Evolutionary conservation across 140 eudicot genomes (phyloP), one percentile per base, ranked within the genome.

Genomic region (Cichorium intybus): DNA sequence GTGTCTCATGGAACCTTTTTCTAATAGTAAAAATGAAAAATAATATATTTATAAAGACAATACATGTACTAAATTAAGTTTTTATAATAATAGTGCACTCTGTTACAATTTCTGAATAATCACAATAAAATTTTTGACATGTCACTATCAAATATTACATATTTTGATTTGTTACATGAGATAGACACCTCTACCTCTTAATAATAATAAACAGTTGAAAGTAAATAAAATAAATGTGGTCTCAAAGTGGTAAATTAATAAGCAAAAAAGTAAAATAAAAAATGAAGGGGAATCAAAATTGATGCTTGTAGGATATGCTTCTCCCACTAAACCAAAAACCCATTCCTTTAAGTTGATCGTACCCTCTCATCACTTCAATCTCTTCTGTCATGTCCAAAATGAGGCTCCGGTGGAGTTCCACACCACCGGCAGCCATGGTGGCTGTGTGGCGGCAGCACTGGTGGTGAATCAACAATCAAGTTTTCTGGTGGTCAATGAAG

Each of bases 401-500:
- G 51, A 61, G 70, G 62, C 28, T 41, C 53, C 37, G 31, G 27
- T 64, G 74, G 81, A 29, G 59, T 24, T 23, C 22, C 15, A 20
- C 50, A 23, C 60, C 55, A 62, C 22, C 22, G 33, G 26, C 35
- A 54, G 23, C 71, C 17, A 7, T 56, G 50, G 31, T 21, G 37
- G 49, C 4, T 47, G 26, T 4, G 6, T 4, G 17, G 59, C n/a
- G 22, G 74, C 23, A 24, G 29, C 16, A 64, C 45, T 47, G 54
- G 64, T 7, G 71, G 54, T 39, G 60, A 43, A 45, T 3, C 26
- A 7, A 14, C 48, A 53, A 65, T 57, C 62, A 65, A 64, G 64
- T 58, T 33, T 49, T 70, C 17, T 64, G 63, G 75, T 66, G 82
- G 69, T 78, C 73, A 46, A 71, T 71, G 82, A 60, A 75, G 81